Evolutionary conservation across 2,329 filamentous ascomycete species (phyloP), one percentile per base, ranked within the genome.

Genomic region (Beauveria sp.): DNA sequence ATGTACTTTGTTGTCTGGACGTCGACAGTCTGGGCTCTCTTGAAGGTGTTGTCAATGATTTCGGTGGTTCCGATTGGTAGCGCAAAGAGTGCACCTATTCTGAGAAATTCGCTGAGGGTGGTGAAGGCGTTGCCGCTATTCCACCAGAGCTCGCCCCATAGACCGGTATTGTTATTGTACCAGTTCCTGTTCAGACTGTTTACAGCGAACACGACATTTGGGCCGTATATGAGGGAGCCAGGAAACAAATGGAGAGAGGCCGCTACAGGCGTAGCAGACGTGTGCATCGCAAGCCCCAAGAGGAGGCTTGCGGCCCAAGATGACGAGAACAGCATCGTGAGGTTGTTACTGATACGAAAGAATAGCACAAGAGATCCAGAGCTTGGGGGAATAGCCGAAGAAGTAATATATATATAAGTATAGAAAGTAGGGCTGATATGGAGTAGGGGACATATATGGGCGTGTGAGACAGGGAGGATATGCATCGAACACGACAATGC

Each of bases 111-210:
- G 57, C 80, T 82, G 20, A 90, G 72, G 3, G 79, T 80, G 0
- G 86, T 88, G 63, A 91, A 75, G 62, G 80, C 80, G 69, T 90
- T 91, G 50, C 83, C 88, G 59, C 82, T 81, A 69, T 90, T 89
- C 88, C 88, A 91, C 88, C 88, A 91, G 8, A 81, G 79, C 0
- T 81, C 80, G 60, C 83, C 74, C 85, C 86, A 91, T 14, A 89
- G 75, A 3, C 88, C 88, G 1, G 79, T 84, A 5, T 69, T 68
- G 3, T 72, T 62, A 68, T 87, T 81, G 71, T 90, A 90, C 81
- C 83, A 90, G 18, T 72, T 66, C 3, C 66, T 63, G 66, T 88
- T 85, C 1, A 89, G 76, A 6, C 77, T 69, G 42, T 73, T 65
- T 46, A 77, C 74, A 6, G 74, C 73, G 18, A 66, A 60, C 3